phyloP scores from a whole-genome alignment of 1,284 basidiomycete genomes.

The Tilletia caries region DNA sequence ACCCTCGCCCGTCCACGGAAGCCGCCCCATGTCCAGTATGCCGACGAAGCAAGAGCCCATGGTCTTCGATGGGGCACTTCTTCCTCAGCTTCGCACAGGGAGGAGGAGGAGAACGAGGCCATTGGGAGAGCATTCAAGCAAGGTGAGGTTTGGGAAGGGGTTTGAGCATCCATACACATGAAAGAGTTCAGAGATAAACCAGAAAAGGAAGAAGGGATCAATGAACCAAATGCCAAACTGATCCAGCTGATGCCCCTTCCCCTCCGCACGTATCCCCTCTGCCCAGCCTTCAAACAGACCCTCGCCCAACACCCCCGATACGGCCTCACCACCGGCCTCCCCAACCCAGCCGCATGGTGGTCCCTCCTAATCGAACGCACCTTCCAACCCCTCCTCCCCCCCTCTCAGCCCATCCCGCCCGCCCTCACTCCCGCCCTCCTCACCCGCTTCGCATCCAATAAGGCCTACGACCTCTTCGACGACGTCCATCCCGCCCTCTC shows the following conservation, averaged over 20 bases:
- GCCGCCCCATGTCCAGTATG: constrained; percentile 36
- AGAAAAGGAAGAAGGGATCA: too few species aligned
- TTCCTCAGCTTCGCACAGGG: background rate
- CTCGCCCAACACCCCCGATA: constrained; percentile 29
- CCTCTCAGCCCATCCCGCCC: constrained; percentile 8
- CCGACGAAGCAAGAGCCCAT: constrained; percentile 21
- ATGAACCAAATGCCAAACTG: too few species aligned
- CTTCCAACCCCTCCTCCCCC: constrained; percentile 21
- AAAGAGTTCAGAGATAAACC: too few species aligned
- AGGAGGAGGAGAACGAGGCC: constrained; percentile 6
- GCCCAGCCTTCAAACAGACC: constrained; percentile 24
- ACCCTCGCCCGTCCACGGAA: constrained; percentile 29
- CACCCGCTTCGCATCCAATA: constrained; percentile 23
- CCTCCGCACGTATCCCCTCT: background rate
- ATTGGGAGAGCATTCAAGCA: constrained; percentile 28
- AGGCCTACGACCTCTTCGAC: constrained; percentile 30
- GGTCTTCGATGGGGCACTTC: constrained; percentile 11
- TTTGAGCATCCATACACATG: too few species aligned
- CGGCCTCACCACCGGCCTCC: constrained; percentile 26
- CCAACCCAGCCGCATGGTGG: constrained; percentile 37
- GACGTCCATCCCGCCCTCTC: constrained; percentile 28
- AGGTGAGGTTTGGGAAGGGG: too few species aligned
- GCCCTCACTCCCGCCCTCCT: constrained; percentile 25
- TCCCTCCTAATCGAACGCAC: constrained; percentile 29
- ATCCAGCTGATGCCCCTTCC: background rate